Evolutionary conservation across 2,329 filamentous ascomycete species (phyloP), one percentile per base, ranked within the genome.

Genomic region (Verticillium isaacii): DNA sequence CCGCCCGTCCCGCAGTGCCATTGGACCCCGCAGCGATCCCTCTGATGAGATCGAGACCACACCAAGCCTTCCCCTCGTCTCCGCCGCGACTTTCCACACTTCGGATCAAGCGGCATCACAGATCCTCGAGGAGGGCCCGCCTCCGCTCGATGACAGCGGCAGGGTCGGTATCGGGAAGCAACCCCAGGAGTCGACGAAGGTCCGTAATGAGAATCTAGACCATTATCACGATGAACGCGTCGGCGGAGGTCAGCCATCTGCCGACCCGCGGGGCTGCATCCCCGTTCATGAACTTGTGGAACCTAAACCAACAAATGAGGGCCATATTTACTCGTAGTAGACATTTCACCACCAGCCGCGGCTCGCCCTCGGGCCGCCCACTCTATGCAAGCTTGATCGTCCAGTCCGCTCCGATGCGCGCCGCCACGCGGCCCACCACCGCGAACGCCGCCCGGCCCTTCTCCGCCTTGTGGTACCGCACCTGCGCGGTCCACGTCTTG

Each of bases 381-480:
- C 54, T 56, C 50, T 63, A 66, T 55, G 64, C 69, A 68, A 77
- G 61, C 65, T 72, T 75, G 61, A 80, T 75, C 61, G 64, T 81
- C 82, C 83, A 87, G 72, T 86, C 82, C 34, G 78, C 78, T 11
- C 81, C 82, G 64, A 86, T 81, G 60, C 74, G 76, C 19, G 77
- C 80, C 8, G 78, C 82, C 5, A 86, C 77, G 54, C 82, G 79
- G 55, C 80, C 81, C 9, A 87, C 71, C 2, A 82, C 75, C 3
- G 82, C 84, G 72, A 80, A 87, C 4, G 82, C 78, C 8, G 82
- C 81, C 55, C 75, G 75, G 3, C 74, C 77, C 60, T 78, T 76
- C 61, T 76, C 74, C 2, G 80, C 82, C 32, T 80, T 75, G 64
- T 78, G 74, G 70, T 85, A 93, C 66, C 86, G 84, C 52, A 91